A percentile compares a stretch with the other conserved stretches of the same genome.
phyloP scores from a whole-genome alignment of 2,329 filamentous ascomycete genomes.

The Ampelomyces quisqualis region DNA sequence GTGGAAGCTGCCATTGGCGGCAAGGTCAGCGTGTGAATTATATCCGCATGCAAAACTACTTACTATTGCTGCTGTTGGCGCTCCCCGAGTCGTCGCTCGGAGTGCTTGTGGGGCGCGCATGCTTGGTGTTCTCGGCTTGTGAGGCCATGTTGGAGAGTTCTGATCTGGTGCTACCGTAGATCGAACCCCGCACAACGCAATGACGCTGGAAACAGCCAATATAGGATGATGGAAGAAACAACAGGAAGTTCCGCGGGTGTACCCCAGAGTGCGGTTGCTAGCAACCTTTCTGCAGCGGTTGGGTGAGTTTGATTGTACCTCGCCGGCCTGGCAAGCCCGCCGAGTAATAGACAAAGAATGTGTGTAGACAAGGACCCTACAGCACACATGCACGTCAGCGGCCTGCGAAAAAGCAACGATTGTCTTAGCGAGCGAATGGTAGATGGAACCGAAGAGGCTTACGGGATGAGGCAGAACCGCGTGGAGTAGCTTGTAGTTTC shows the following conservation, averaged over 20 bases:
- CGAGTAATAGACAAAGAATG: conserved; percentile 25
- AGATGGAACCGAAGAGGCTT: too few species aligned
- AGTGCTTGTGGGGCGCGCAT: conserved; percentile 29
- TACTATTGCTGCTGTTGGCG: conserved; percentile 37
- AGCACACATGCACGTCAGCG: conserved; percentile 27
- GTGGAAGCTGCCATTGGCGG: conserved; percentile 28
- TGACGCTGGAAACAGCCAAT: conserved; percentile 6
- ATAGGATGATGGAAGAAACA: conserved; percentile 2
- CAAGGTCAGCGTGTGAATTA: conserved; percentile 18
- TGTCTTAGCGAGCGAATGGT: too few species aligned
- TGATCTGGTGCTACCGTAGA: conserved; percentile 16
- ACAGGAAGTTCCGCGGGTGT: conserved; percentile 1
- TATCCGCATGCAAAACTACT: conserved; percentile 13
- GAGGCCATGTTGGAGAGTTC: conserved; percentile 28
- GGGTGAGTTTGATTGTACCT: conserved; percentile 16
- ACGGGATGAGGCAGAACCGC: too few species aligned
- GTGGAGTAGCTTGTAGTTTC: too few species aligned
- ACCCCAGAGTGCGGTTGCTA: conserved; percentile 4
- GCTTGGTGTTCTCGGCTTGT: conserved; percentile 27
- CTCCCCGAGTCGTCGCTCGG: conserved; percentile 34
- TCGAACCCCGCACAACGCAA: conserved; percentile 13
- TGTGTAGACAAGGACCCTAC: conserved; percentile 22
- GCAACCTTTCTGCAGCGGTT: conserved; percentile 7
- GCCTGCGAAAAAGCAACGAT: too few species aligned
- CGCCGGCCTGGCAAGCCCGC: conserved; percentile 16